Evolutionary conservation across 2,329 filamentous ascomycete genomes (phyloP).

Genomic region (Endocalyx cinctus): DNA sequence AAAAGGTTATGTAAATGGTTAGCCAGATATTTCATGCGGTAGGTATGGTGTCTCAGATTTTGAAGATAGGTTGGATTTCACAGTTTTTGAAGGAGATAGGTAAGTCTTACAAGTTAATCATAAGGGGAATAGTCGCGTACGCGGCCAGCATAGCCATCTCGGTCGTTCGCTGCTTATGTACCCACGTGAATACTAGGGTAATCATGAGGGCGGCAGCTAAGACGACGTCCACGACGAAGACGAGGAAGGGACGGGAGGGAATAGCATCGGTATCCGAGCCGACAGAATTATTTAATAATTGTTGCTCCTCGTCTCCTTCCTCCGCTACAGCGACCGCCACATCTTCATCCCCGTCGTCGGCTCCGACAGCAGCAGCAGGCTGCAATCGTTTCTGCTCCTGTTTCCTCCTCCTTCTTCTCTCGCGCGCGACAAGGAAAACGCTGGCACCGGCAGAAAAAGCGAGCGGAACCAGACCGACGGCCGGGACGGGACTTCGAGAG

Average conservation of each 20-base stretch:
- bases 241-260: constrained; percentile 26
- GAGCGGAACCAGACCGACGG: constrained; percentile 35
- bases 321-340: too few species aligned
- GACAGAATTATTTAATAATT: constrained; percentile 4
- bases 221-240: constrained; percentile 33
- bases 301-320: constrained; percentile 5
- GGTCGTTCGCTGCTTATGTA: constrained; percentile 19
- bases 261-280: constrained; percentile 3
- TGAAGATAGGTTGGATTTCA: too few species aligned
- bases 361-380: not conserved
- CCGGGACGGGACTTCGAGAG: constrained; percentile 29
- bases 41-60: too few species aligned
- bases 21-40: too few species aligned
- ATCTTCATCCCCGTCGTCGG: not conserved
- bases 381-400: too few species aligned
- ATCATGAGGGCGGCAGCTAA: constrained; percentile 33
- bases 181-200: constrained; percentile 38
- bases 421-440: constrained; percentile 19
- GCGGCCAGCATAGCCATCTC: constrained; percentile 36
- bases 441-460: constrained; percentile 28
- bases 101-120: constrained; percentile 34
- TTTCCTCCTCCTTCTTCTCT: too few species aligned
- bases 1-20: too few species aligned
- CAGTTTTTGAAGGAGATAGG: not conserved
- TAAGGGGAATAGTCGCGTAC: constrained; percentile 37